Conservation (phyloP, 1,139 yeast genomes). For the Hyphopichia burtonii region DNA sequence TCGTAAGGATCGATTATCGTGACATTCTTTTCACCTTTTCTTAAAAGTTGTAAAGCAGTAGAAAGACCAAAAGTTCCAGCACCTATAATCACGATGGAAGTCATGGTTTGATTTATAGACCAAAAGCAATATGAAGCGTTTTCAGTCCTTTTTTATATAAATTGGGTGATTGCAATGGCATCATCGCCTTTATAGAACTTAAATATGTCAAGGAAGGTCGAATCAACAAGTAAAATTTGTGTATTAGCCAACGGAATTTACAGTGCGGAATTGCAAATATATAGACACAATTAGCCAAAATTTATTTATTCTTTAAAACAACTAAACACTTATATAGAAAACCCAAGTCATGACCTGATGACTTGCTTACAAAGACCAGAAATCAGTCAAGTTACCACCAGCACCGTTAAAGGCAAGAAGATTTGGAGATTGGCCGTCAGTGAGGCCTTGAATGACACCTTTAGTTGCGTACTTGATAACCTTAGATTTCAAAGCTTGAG, state of each 20-base stretch:
- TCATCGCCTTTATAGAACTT: too few relatives aligned
- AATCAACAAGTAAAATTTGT: too few relatives aligned
- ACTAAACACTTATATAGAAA: too few relatives aligned
- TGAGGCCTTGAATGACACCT: conserved; percentile 26
- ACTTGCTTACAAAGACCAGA: conserved; percentile 3
- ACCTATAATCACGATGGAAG: conserved; percentile 18
- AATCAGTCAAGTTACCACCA: conserved; percentile 6
- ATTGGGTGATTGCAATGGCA: neutral
- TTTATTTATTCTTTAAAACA: too few relatives aligned
- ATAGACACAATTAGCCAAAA: too few relatives aligned
- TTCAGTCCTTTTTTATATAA: neutral
- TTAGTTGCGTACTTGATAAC: conserved; percentile 39
- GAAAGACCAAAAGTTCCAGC: conserved; percentile 14
- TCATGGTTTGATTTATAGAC: too few relatives aligned
- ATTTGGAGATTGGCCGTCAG: conserved; percentile 47
- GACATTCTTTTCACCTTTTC: conserved; percentile 7
- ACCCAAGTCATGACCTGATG: neutral
- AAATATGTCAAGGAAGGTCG: conserved; percentile 1
- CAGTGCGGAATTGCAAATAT: too few relatives aligned
- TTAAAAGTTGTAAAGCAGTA: conserved; percentile 10
- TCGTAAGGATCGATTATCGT: conserved; percentile 9
- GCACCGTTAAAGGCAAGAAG: conserved; percentile 39
- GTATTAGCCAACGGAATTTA: too few relatives aligned
- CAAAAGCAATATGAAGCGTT: too few relatives aligned
- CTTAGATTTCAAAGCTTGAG: conserved; percentile 34